These are phyloP conservation scores for Lentinus polychrous DNA, from an alignment of 1,284 basidiomycete genomes.

Conservation along the genomic window DNA sequence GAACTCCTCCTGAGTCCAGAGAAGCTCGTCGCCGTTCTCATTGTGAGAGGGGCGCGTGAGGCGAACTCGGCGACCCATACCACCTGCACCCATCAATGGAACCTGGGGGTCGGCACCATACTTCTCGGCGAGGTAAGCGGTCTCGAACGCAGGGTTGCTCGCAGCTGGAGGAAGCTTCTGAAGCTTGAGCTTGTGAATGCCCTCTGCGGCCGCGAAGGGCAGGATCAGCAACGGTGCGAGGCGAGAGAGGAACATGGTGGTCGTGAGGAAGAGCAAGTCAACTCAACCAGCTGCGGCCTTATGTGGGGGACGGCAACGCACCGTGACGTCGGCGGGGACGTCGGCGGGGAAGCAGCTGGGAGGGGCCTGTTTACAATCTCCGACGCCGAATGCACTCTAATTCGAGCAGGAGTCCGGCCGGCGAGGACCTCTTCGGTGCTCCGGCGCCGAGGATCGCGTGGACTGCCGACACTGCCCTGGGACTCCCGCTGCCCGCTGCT, in stretches of 20 bases:
- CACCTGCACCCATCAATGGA: constrained; percentile 69
- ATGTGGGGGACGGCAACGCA: background rate
- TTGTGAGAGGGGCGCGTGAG: constrained; percentile 31
- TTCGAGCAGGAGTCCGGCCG: background rate
- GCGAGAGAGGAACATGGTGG: constrained; percentile 64
- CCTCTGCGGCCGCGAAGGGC: constrained; percentile 62
- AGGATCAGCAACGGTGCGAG: constrained; percentile 55
- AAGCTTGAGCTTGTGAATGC: constrained; percentile 80
- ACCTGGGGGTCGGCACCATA: constrained; percentile 66
- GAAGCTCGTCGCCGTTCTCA: constrained; percentile 56
- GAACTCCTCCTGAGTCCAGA: constrained; percentile 77
- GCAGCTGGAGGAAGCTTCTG: constrained; percentile 67
- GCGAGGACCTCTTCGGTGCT: background rate
- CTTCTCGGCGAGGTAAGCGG: constrained; percentile 82
- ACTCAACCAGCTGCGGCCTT: constrained; percentile 9
- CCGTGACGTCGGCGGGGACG: constrained; percentile 14
- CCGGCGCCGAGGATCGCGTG: background rate
- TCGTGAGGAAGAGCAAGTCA: constrained; percentile 26
- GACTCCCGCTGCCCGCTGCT: background rate
- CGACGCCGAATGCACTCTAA: constrained; percentile 7
- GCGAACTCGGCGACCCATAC: constrained; percentile 58
- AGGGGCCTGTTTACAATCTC: constrained; percentile 6
- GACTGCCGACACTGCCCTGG: background rate
- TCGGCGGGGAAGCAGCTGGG: too few species aligned
- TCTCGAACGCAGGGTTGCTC: constrained; percentile 65